These are phyloP conservation scores for Oenanthe sinensis DNA, from an alignment of 129 eudicot genomes.

Conservation along the genomic window DNA sequence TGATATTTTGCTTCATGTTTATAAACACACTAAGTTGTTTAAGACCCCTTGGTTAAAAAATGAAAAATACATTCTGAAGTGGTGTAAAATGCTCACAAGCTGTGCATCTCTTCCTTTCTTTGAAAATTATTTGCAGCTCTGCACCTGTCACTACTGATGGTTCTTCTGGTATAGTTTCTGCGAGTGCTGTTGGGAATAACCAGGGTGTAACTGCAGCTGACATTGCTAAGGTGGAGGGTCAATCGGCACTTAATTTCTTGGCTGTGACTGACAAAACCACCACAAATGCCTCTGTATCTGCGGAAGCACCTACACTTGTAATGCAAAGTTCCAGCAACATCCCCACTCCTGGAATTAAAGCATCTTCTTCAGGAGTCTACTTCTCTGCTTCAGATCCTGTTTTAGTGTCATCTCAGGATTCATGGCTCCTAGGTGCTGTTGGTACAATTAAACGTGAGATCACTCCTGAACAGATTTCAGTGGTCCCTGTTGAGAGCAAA, in stretches of 20 bases:
- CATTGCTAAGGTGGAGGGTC: conserved; percentile 21
- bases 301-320: conserved; percentile 17
- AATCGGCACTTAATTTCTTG: conserved; percentile 3
- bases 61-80: neutral
- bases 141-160: conserved; percentile 27
- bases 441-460: conserved; percentile 50
- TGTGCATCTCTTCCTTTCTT: neutral
- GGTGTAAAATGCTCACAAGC: conserved; percentile 5
- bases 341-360: conserved; percentile 22
- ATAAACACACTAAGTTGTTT: neutral
- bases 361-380: conserved; percentile 39
- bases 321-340: conserved; percentile 14
- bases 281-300: conserved; percentile 14
- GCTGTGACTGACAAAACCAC: conserved; percentile 24
- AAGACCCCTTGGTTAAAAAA: no score
- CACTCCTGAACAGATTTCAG: conserved; percentile 23
- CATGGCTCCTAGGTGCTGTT: conserved; percentile 35
- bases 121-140: conserved; percentile 35
- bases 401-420: conserved; percentile 46
- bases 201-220: conserved; percentile 19
- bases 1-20: conserved; percentile 8
- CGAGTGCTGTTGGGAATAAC: conserved; percentile 24
- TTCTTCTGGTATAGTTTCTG: conserved; percentile 35
- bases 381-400: conserved; percentile 66
- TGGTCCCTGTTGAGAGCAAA: conserved; percentile 31